Conservation (phyloP, 768 basidiomycete genomes). For the Tephrocybe sp. region DNA sequence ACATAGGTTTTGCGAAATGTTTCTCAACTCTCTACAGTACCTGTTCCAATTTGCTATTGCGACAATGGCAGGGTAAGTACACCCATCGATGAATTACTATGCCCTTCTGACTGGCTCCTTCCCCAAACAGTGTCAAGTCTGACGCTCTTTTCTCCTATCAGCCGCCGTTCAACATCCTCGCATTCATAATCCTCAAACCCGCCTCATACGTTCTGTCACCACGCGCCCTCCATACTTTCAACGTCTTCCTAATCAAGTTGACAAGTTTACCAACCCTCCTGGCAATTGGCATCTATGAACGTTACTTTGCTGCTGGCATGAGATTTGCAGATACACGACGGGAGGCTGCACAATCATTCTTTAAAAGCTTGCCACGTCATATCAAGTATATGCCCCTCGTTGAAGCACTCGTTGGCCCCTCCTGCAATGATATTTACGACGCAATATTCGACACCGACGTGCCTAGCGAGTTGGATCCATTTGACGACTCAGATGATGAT, state of each 20-base stretch:
- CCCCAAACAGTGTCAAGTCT: constrained; percentile 66
- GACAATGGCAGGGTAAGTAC: constrained; percentile 80
- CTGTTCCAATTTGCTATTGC: constrained; percentile 84
- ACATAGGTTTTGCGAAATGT: constrained; percentile 22
- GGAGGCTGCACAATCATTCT: constrained; percentile 54
- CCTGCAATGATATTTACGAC: constrained; percentile 66
- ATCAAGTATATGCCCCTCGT: constrained; percentile 75
- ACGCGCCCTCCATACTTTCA: constrained; percentile 75
- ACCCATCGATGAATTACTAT: neutral
- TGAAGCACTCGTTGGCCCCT: constrained; percentile 74
- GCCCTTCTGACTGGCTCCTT: constrained; percentile 5
- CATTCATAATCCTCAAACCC: constrained; percentile 81
- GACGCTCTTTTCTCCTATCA: constrained; percentile 92
- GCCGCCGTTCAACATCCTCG: constrained; percentile 85
- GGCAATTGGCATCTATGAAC: constrained; percentile 77
- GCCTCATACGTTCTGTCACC: constrained; percentile 74
- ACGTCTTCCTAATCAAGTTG: constrained; percentile 82
- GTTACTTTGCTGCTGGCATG: constrained; percentile 56
- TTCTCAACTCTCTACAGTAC: constrained; percentile 59
- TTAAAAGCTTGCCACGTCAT: constrained; percentile 65
- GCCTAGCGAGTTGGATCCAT: constrained; percentile 45
- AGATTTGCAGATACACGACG: constrained; percentile 51
- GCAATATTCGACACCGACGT: constrained; percentile 78
- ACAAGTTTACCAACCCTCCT: constrained; percentile 84
- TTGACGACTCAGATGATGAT: constrained; percentile 48